Percentiles rank a stretch among this genome's conserved stretches.
phyloP scores from a whole-genome alignment of 768 basidiomycete genomes.

The Tylopilus sp. region DNA sequence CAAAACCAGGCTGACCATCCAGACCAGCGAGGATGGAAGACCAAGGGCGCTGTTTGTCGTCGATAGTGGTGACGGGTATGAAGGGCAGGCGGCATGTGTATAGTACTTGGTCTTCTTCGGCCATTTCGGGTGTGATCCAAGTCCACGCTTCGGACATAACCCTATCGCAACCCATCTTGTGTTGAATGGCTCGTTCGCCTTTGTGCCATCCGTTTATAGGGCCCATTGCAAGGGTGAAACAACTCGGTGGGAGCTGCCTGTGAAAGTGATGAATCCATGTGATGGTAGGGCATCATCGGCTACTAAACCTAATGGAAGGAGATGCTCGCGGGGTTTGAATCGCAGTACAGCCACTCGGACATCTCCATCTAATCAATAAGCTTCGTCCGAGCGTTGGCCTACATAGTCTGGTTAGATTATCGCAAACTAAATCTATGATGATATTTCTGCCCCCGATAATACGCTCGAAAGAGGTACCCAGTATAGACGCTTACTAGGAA shows the following conservation, averaged over 20 bases:
- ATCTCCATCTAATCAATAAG: too few relatives aligned
- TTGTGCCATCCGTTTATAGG: conserved; percentile 36
- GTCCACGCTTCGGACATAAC: conserved; percentile 38
- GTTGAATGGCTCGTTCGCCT: conserved; percentile 51
- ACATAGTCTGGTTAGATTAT: too few relatives aligned
- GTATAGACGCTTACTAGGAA: too few relatives aligned
- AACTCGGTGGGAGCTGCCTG: background rate
- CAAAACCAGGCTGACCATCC: conserved; percentile 46
- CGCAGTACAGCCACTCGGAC: too few relatives aligned
- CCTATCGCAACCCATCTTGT: conserved; percentile 41
- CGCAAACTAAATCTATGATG: too few relatives aligned
- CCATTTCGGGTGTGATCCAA: conserved; percentile 44
- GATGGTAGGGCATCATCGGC: too few relatives aligned
- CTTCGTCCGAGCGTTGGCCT: too few relatives aligned
- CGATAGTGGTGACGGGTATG: conserved; percentile 54
- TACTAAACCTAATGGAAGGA: too few relatives aligned
- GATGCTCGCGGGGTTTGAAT: too few relatives aligned
- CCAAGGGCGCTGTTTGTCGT: conserved; percentile 53
- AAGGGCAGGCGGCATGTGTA: conserved; percentile 47
- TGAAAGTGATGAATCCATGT: background rate
- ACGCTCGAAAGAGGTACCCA: too few relatives aligned
- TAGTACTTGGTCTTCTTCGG: conserved; percentile 47
- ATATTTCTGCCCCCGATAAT: too few relatives aligned
- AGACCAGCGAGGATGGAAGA: conserved; percentile 48
- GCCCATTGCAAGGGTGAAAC: conserved; percentile 13